Evolutionary conservation across 768 basidiomycete genomes (phyloP), one percentile per base, ranked within the genome.

Genomic region (Russula abietina): DNA sequence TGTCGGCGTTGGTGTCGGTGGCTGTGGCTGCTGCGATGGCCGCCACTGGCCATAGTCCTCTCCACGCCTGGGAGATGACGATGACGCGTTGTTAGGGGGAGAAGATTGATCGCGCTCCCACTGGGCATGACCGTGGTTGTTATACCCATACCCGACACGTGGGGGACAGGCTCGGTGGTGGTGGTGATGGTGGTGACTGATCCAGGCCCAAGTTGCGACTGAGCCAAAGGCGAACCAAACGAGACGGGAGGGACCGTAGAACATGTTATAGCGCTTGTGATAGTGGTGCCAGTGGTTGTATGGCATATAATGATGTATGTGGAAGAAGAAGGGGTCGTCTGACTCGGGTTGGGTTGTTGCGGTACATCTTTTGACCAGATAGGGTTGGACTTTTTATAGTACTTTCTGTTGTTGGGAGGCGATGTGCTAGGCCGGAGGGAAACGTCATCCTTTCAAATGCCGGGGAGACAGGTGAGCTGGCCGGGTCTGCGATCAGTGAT

Each of bases 191-290:
- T 72, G 71, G n/a, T 38, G 45, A 77, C 78, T 55, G 73, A 72
- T 58, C 72, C 73, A 80, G 65, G 72, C 74, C 26, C 71, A 70
- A 0, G 75, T 74, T 30, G 65, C 68, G 3, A 73, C 75, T 7
- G 83, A 86, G 62, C 88, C 88, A 66, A 88, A 22, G 67, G 79
- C 10, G 77, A 89, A 87, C 88, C 88, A 89, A 70, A 89, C 33
- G 58, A 87, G 46, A 65, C 88, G 85, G 49, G 81, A 81, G n/a
- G 82, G 81, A 7, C 79, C 70, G 59, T 0, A 60, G 41, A 64
- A 36, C 49, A 41, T 59, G 16, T n/a, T 24, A 8, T 14, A 46
- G 24, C 9, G 22, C 3, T 16, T 53, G 48, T 30, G 16, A 7
- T 46, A 2, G 53, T 49, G 5, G 54, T 64, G 11, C 46, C 48